These are phyloP conservation scores for Teunomyces funiuensis DNA, from an alignment of 805 yeast species.

Conservation along the genomic window DNA sequence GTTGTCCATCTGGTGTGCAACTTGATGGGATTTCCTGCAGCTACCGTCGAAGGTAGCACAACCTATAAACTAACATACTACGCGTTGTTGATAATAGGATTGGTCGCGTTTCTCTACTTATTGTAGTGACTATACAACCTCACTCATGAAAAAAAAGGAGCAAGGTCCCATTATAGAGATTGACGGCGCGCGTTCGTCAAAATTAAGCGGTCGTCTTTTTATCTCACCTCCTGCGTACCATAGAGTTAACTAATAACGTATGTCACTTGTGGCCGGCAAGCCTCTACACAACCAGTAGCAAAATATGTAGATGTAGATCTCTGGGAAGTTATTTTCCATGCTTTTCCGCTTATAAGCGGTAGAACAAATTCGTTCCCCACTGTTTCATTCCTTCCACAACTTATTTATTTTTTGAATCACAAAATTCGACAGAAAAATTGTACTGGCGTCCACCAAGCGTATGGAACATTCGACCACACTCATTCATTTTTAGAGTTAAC, in stretches of 20 bases:
- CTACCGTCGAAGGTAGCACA: conserved; percentile 17
- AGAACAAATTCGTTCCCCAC: background rate
- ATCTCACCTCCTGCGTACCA: conserved; percentile 1
- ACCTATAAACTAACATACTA: conserved; percentile 31
- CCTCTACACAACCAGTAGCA: no score
- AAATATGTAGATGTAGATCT: no score
- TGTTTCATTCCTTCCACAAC: background rate
- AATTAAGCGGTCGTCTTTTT: conserved; percentile 3
- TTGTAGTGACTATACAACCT: no score
- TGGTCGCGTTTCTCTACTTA: conserved; percentile 30
- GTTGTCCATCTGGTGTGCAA: conserved; percentile 69
- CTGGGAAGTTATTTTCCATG: no score
- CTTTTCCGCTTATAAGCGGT: background rate
- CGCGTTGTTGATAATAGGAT: conserved; percentile 43
- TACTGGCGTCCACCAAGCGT: conserved; percentile 3
- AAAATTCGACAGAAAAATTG: conserved; percentile 5
- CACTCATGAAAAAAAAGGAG: no score
- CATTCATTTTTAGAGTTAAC: background rate
- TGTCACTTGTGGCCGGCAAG: background rate
- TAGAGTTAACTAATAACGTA: background rate
- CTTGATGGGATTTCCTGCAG: conserved; percentile 62
- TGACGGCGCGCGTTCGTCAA: background rate
- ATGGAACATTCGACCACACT: background rate
- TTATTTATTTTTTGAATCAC: conserved; percentile 5
- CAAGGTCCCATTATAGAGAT: no score